Evolutionary conservation across 1,139 yeast genomes (phyloP), one percentile per base, ranked within the genome.

Genomic region (Lodderomyces margitis): DNA sequence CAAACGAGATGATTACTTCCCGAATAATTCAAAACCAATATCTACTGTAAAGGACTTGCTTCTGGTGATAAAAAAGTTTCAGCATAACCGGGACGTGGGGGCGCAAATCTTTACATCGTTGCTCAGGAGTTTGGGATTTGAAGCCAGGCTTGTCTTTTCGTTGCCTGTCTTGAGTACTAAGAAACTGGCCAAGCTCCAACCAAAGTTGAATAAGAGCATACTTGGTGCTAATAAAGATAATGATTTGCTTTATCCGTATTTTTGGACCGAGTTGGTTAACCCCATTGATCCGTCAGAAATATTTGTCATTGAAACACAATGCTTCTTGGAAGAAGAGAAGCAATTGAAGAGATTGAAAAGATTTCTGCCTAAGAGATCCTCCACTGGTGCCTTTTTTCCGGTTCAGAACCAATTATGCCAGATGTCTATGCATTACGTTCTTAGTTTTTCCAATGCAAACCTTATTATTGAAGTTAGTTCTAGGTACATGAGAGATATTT

Each of bases 201-300:
- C 72, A 2, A 52, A 50, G 21, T 38, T 58, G 9, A 62, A 63
- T 36, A 41, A 42, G 6, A 45, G 45, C 2, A 61, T 59, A 31
- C 42, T 65, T 1, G 43, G 45, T 6, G 42, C 54, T 5, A 68
- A 63, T 37, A 60, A 58, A 34, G 74, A 68, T 40, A 57, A 60
- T 43, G 74, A 68, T 46, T 47, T 68, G 11, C 47, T 68, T 5
- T 67, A 62, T 42, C 74, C 74, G 0, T 67, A 67, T 45, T 67
- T 55, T 45, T 68, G 74, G 74, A 66, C 71, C 8, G 74, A 68
- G 46, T 40, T 68, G 3, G 49, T 68, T 2, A 66, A 67, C 42
- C 74, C 74, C 0, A 24, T 62, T 3, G 48, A 67, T 39, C 46
- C 46, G 1, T 41, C 50, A 2, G 68, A 68, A 43, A 24, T 68